Base-by-base conservation (phyloP, 2,329 filamentous ascomycete genomes). In the Exophiala alcalophila region DNA sequence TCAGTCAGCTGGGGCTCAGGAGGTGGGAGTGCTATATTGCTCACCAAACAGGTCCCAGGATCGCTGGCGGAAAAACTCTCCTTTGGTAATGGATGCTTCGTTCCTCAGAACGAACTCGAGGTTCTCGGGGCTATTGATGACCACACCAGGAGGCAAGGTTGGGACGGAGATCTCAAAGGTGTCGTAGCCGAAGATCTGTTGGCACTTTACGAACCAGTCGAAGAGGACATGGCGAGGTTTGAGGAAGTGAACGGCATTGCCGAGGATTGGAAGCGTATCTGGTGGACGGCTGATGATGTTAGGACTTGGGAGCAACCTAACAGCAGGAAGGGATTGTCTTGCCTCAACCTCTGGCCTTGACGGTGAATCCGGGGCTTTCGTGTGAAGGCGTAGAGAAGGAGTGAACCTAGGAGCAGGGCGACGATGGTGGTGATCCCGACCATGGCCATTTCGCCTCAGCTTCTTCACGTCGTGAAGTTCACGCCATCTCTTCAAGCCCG, bases 111-210 rank as follows among this genome's bases (percentile, higher is more conserved):
- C 72, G 52, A 70, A 82, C 23, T 83, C 80, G 1, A 84, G 68
- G 50, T 80, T 81, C 43, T 64, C 66, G 1, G 80, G 79, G 53
- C 78, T 74, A 55, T 75, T 78, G 57, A 84, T 74, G 31, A 84
- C 74, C 14, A 83, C 75, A 3, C 78, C 80, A 0, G 77, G 75
- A 1, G 79, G 79, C 9, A 84, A 60, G 0, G 76, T 77, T 2
- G 80, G 80, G 9, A 83, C 80, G 3, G 72, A 72, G 20, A 84
- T 76, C 53, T 78, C 72, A 33, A 81, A 75, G 0, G 80, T 83
- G 59, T 81, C 77, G 39, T 73, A 66, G 24, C 77, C 77, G 49
- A 78, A 77, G 20, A 63, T 62, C 9, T 65, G 68, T 57, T 81
- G 76, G 53, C 77, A 80, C 51, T 67, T 70, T 33, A 74, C 69